Conservation (phyloP, 2,329 filamentous ascomycete genomes). For the Chaetomium globosum region DNA sequence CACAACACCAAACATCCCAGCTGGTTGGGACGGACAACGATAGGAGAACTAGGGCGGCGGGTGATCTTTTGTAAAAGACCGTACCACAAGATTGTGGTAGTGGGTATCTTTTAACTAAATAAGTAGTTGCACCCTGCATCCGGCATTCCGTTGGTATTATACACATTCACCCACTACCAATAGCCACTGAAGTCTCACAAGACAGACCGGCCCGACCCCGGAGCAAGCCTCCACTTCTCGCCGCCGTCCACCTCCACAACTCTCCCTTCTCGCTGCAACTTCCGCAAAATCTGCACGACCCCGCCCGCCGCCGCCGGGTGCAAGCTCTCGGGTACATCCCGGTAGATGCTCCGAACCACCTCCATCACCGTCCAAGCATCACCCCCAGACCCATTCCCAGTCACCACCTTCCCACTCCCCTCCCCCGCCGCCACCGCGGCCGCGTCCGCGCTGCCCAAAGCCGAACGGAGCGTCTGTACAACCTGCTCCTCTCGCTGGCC, state of each 20-base stretch:
- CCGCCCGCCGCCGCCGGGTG: constrained; percentile 76
- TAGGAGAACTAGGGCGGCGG: background rate
- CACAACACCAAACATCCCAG: too few species aligned
- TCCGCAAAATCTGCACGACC: constrained; percentile 75
- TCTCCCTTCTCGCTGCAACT: constrained; percentile 74
- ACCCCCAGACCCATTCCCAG: constrained; percentile 26
- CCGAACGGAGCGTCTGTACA: constrained; percentile 58
- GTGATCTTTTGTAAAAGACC: background rate
- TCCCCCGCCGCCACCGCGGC: constrained; percentile 18
- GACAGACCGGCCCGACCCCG: constrained; percentile 45
- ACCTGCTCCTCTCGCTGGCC: constrained; percentile 79
- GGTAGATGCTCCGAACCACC: constrained; percentile 86
- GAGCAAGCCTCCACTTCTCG: constrained; percentile 48
- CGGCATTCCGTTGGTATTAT: background rate
- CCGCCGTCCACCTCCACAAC: constrained; percentile 50
- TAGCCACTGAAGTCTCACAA: constrained; percentile 39
- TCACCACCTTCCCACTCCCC: background rate
- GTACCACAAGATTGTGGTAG: too few species aligned
- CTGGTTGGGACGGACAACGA: too few species aligned
- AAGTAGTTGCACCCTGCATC: background rate
- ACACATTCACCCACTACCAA: background rate
- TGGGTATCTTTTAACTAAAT: too few species aligned
- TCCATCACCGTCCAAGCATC: constrained; percentile 71
- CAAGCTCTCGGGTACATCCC: constrained; percentile 72
- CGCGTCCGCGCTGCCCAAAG: background rate